Conservation (phyloP, 2,329 filamentous ascomycete species). For the Xylariaceae sp. region DNA sequence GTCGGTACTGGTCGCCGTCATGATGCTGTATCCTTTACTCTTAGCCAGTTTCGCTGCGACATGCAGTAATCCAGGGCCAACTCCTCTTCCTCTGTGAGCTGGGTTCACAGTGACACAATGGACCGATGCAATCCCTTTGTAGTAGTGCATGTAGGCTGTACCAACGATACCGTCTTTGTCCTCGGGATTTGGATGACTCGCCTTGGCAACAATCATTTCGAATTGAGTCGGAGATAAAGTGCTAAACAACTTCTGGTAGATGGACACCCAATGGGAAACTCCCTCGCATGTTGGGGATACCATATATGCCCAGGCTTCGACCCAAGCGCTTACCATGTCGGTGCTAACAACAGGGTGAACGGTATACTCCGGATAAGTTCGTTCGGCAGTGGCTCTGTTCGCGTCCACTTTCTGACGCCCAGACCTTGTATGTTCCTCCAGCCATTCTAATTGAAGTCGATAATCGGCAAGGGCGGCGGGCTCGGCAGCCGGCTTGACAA, state of each 20-base stretch:
- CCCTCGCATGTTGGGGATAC: neutral
- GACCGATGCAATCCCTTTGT: constrained; percentile 12
- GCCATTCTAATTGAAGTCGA: no score
- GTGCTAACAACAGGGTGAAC: constrained; percentile 45
- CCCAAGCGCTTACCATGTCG: constrained; percentile 9
- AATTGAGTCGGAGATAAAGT: constrained; percentile 14
- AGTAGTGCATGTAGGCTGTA: constrained; percentile 10
- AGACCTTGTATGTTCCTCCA: no score
- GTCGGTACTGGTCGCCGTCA: constrained; percentile 6
- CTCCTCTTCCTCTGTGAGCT: constrained; percentile 1
- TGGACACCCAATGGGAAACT: constrained; percentile 12
- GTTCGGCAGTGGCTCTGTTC: no score
- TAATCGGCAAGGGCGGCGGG: no score
- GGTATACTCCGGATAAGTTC: neutral
- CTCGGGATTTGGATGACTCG: neutral
- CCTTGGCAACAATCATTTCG: constrained; percentile 13
- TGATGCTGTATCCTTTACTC: constrained; percentile 9
- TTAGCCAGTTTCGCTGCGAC: constrained; percentile 8
- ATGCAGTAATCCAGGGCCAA: constrained; percentile 2
- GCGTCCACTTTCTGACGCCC: no score
- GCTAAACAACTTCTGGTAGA: constrained; percentile 8
- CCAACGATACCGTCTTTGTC: neutral
- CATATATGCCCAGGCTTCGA: constrained; percentile 13
- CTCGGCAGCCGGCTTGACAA: no score
- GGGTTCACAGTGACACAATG: constrained; percentile 15